phyloP scores from a whole-genome alignment of 768 basidiomycete genomes.

The Pisolithus marmoratus region DNA sequence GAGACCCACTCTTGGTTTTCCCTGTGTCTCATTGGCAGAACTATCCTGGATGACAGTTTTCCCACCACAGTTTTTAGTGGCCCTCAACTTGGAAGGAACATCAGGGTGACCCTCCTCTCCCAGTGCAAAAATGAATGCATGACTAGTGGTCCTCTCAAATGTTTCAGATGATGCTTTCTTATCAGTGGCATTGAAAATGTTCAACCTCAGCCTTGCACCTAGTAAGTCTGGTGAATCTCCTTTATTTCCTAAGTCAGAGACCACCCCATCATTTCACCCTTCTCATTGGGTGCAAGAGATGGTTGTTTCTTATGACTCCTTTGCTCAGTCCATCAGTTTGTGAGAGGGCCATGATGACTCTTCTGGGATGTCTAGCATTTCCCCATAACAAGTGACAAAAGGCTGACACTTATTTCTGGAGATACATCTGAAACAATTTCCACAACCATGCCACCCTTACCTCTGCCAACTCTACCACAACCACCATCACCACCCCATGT shows the following conservation, averaged over 20 bases:
- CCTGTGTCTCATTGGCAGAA: conserved; percentile 35
- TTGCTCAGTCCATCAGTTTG: conserved; percentile 42
- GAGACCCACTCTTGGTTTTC: conserved; percentile 39
- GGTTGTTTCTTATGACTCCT: conserved; percentile 71
- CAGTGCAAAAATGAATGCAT: conserved; percentile 26
- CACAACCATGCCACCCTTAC: conserved; percentile 9
- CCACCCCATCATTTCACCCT: conserved; percentile 35
- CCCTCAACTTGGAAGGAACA: conserved; percentile 36
- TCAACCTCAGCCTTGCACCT: conserved; percentile 21
- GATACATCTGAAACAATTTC: conserved; percentile 29
- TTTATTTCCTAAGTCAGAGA: conserved; percentile 30
- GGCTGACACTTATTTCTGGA: conserved; percentile 31
- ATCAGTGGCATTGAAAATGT: conserved; percentile 33
- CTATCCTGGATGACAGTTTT: conserved; percentile 44
- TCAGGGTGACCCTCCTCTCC: conserved; percentile 45
- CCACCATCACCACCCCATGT: conserved; percentile 2
- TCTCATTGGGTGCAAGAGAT: conserved; percentile 59
- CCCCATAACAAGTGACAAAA: conserved; percentile 25
- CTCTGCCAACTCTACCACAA: conserved; percentile 3
- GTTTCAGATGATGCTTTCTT: conserved; percentile 45
- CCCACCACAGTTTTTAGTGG: conserved; percentile 74
- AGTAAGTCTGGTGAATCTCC: conserved; percentile 30
- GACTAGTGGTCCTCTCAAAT: conserved; percentile 19
- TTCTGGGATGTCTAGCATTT: conserved; percentile 65
- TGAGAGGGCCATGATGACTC: conserved; percentile 59